Conservation (phyloP, 2,329 filamentous ascomycete species). For the Monosporascus sp. region DNA sequence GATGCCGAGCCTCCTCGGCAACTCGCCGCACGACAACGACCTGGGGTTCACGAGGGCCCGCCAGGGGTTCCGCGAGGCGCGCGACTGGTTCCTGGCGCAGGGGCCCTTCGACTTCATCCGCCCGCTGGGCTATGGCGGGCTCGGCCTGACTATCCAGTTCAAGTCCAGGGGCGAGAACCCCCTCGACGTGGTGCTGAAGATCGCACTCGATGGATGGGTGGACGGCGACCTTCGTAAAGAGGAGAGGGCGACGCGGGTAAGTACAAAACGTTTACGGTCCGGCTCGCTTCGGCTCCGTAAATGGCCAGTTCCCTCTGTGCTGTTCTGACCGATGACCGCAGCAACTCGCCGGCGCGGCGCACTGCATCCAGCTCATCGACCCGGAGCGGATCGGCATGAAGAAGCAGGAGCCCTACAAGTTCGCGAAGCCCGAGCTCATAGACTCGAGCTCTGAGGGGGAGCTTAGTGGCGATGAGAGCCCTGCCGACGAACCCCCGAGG, state of each 20-base stretch:
- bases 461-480: constrained; percentile 11
- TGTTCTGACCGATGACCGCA: background rate
- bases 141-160: constrained; percentile 6
- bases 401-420: background rate
- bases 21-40: background rate
- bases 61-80: background rate
- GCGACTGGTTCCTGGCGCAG: background rate
- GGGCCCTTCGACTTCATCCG: background rate
- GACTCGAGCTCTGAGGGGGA: constrained; percentile 8
- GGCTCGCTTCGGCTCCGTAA: background rate
- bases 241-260: constrained; percentile 3
- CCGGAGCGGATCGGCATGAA: constrained; percentile 1
- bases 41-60: background rate
- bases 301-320: background rate
- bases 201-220: constrained; percentile 1
- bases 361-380: constrained; percentile 11
- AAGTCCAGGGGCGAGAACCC: background rate
- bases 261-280: background rate
- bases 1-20: background rate
- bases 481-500: background rate
- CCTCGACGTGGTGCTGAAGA: constrained; percentile 6
- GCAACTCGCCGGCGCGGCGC: constrained; percentile 13
- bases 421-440: background rate
- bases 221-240: background rate
- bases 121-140: constrained; percentile 7